Base-by-base conservation (phyloP, 1,139 yeast species). In the Meyerozyma athensensis region DNA sequence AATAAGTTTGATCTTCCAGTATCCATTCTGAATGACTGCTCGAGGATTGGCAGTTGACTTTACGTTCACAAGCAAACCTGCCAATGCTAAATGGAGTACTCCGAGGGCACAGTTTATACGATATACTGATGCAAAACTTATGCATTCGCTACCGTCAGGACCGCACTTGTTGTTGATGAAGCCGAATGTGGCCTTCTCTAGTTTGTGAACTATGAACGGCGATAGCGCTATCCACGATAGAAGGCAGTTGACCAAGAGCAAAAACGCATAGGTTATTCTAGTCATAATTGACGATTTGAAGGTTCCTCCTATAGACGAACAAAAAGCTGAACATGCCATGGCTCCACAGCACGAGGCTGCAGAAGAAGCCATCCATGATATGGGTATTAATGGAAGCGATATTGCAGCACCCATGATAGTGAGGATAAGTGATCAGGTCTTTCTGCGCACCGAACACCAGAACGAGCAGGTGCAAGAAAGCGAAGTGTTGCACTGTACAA, bases 81-180 rank as follows among this genome's bases (percentile, higher is more conserved):
- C 96, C 40, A 92, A 65, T 2, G 81, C 50, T 33, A 90, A 54
- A 63, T 94, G 98, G 44, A 89, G 63, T 38, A 80, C 39, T 1
- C 96, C 98, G 16, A 92, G 68, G 2, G 97, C 94, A 58, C 89
- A 85, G 61, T 87, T 89, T 49, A 94, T 72, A 41, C 97, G 70
- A 56, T 92, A 94, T 8, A 92, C 97, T 5, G 95, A 90, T 14
- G 90, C 86, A 61, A 92, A 94, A 39, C 97, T 95, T 33, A 79
- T 79, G 65, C 98, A 94, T 51, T 87, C 89, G 33, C 82, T 81
- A 7, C 92, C 95, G 35, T 81, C 80, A 47, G 96, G 89, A 8
- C 79, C 79, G 47, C 74, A 68, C 42, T 65, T 64, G 45, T 63
- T 67, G 39, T 82, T 81, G 45, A 82, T 74, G 47, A 77, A 76